Evolutionary conservation across 179 eudicot species (phyloP).

Genomic region (Camellia oleifera): DNA sequence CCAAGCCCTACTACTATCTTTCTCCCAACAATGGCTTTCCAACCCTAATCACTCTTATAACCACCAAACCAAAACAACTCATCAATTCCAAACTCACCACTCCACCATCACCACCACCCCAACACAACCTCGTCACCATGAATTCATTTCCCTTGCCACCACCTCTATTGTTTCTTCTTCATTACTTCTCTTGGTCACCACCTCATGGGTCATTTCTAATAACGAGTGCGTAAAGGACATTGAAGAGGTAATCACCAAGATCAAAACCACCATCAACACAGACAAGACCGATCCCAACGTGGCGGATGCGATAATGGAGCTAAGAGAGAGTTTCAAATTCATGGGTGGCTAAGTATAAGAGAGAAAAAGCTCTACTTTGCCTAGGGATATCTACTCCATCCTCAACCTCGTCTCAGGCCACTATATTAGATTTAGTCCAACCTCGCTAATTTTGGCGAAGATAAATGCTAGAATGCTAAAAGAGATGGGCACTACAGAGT

Average conservation of each 20-base stretch:
- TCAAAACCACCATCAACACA: conserved; percentile 53
- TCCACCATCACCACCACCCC: conserved; percentile 16
- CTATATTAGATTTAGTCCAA: conserved; percentile 93
- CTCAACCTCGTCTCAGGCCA: conserved; percentile 94
- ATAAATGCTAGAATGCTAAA: conserved; percentile 80
- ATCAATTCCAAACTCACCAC: conserved; percentile 37
- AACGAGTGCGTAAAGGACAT: conserved; percentile 90
- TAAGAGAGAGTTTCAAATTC: conserved; percentile 67
- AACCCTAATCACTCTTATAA: conserved; percentile 45
- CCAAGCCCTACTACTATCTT: conserved; percentile 15
- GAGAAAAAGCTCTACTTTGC: conserved; percentile 67
- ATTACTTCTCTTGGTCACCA: conserved; percentile 20
- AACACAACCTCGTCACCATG: conserved; percentile 39
- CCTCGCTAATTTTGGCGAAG: conserved; percentile 89
- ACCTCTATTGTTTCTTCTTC: conserved; percentile 29
- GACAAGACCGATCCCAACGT: conserved; percentile 67
- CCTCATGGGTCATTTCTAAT: conserved; percentile 41
- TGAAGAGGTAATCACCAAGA: conserved; percentile 68
- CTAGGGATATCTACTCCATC: conserved; percentile 89
- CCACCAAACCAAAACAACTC: conserved; percentile 36
- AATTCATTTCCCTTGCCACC: conserved; percentile 33
- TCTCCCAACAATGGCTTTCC: conserved; percentile 48
- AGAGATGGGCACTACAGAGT: conserved; percentile 89
- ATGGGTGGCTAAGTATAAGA: conserved; percentile 96
- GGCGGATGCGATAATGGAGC: conserved; percentile 71